Evolutionary conservation across 2,329 filamentous ascomycete genomes (phyloP).

Genomic region (Monilinia fructicola): DNA sequence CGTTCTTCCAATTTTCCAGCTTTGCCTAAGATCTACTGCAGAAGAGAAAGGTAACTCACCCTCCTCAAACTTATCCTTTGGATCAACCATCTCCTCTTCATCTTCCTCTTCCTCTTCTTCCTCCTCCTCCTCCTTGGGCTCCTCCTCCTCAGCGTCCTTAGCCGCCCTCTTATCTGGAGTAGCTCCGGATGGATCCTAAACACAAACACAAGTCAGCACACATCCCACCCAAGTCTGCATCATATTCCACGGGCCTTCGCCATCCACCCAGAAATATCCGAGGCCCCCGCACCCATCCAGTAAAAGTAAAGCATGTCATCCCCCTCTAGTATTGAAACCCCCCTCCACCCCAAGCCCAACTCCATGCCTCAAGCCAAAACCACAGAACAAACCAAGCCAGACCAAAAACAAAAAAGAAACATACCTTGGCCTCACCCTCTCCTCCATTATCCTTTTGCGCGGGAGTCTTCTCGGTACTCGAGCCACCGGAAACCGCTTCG

Average conservation of each 20-base stretch:
- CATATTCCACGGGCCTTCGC: background rate
- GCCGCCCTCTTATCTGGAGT: constrained; percentile 37
- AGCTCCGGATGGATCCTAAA: constrained; percentile 31
- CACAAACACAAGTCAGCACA: background rate
- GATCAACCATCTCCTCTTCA: constrained; percentile 78
- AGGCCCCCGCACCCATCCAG: constrained; percentile 12
- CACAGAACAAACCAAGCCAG: background rate
- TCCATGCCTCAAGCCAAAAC: background rate
- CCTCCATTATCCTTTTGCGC: constrained; percentile 50
- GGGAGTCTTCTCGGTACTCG: constrained; percentile 44
- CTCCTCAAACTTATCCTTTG: constrained; percentile 86
- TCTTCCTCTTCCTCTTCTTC: constrained; percentile 59
- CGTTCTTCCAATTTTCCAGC: background rate
- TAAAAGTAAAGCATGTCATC: background rate
- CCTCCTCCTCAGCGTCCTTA: constrained; percentile 42
- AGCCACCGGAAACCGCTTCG: constrained; percentile 48
- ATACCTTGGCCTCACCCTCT: constrained; percentile 42
- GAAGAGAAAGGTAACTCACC: constrained; percentile 59
- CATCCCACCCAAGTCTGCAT: background rate
- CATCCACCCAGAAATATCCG: background rate
- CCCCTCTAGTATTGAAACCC: background rate
- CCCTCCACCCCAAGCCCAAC: background rate
- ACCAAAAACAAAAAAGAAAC: background rate
- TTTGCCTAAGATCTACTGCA: background rate
- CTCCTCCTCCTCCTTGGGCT: constrained; percentile 45